These are phyloP conservation scores for Copromyces sp. DNA, from an alignment of 495 filamentous ascomycete species.

Conservation along the genomic window DNA sequence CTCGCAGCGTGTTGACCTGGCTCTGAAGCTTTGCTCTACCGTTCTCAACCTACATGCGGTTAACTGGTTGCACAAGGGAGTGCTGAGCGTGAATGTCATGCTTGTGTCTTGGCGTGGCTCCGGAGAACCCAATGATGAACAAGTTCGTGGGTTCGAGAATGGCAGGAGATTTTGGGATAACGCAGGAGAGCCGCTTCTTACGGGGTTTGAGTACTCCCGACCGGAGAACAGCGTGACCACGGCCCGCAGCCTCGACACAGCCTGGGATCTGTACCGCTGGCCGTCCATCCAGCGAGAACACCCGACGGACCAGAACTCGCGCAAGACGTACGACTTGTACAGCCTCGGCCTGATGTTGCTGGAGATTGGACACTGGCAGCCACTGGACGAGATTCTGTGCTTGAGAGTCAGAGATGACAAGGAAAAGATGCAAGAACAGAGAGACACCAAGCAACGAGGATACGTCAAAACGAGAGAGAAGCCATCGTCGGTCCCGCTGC, in stretches of 20 bases:
- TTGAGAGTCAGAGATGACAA: constrained; percentile 7
- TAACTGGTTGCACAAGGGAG: constrained; percentile 49
- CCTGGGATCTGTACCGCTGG: constrained; percentile 26
- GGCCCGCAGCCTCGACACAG: constrained; percentile 15
- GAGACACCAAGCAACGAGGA: no score
- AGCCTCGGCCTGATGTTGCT: constrained; percentile 38
- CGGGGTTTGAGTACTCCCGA: constrained; percentile 21
- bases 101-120: constrained; percentile 2
- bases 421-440: not conserved
- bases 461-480: not conserved
- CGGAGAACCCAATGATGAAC: not conserved
- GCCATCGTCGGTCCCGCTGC: constrained; percentile 9
- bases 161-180: not conserved
- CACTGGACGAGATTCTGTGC: constrained; percentile 28
- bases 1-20: constrained; percentile 13
- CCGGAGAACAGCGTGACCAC: constrained; percentile 20
- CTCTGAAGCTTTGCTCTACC: constrained; percentile 14
- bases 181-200: constrained; percentile 8
- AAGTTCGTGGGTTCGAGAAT: no score
- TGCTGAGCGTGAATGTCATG: constrained; percentile 42
- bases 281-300: constrained; percentile 16
- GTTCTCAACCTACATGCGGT: constrained; percentile 38
- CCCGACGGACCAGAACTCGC: constrained; percentile 21
- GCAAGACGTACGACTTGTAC: constrained; percentile 43
- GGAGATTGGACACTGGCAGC: constrained; percentile 43